Base-by-base conservation (phyloP, 1,284 basidiomycete genomes). In the Golubevia pallescens region DNA sequence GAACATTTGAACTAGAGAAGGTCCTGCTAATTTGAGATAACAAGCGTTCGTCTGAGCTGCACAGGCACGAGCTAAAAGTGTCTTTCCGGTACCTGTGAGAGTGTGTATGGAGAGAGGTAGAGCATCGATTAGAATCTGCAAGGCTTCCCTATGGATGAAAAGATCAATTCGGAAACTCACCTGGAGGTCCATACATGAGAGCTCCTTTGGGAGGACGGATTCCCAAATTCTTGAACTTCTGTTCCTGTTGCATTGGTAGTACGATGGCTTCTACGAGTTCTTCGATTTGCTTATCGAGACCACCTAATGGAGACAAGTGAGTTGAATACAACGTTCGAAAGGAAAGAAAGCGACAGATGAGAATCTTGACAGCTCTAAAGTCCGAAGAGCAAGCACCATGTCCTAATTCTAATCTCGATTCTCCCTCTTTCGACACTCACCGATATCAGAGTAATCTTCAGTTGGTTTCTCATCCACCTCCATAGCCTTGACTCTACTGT, bases 401-500 rank as follows among this genome's bases (percentile, higher is more conserved):
- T n/a, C n/a, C n/a, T n/a, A n/a, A n/a, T n/a, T n/a, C n/a, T n/a
- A n/a, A n/a, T n/a, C n/a, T n/a, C n/a, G 8, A n/a, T n/a, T n/a
- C n/a, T n/a, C n/a, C n/a, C n/a, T 23, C 42, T n/a, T 8, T 6
- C 10, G 2, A 23, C 19, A 61, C 63, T 48, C 51, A 38, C 92
- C 92, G 69, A 93, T 92, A 82, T 93, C 92, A 24, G 91, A 92
- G 79, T 93, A 93, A 1, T 89, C 90, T 86, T 92, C 92, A 13
- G 92, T 92, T 20, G 92, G 92, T 69, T 90, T 87, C 86, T 93
- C 92, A 75, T 93, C 92, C 1, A 93, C 97, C 85, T 98, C 94
- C 95, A 99, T 99, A 1, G 92, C 92, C 86, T 92, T 92, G 61
- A 93, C 92, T 66, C 92, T 87, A 42, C 90, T 91, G 78, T 93